phyloP scores from a whole-genome alignment of 2,329 filamentous ascomycete species.

The Emergomyces pasteurianus region DNA sequence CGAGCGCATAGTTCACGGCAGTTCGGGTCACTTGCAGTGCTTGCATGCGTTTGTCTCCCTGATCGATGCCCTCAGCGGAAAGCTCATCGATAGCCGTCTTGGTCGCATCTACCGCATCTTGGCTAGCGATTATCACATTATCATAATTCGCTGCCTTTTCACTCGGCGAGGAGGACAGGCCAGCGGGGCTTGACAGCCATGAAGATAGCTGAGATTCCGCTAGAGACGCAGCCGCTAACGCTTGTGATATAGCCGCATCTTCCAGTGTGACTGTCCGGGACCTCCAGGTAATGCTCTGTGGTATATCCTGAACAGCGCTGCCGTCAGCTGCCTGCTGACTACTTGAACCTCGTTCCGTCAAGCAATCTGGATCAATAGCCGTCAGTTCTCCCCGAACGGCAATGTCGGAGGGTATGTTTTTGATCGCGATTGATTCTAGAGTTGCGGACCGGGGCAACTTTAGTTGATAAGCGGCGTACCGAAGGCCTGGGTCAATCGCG shows the following conservation, averaged over 20 bases:
- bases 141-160: conserved; percentile 83
- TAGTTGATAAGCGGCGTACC: conserved; percentile 87
- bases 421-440: conserved; percentile 64
- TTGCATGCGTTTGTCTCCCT: conserved; percentile 79
- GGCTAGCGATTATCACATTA: conserved; percentile 74
- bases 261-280: conserved; percentile 76
- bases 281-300: conserved; percentile 74
- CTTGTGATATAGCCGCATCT: conserved; percentile 80
- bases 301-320: conserved; percentile 40
- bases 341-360: conserved; percentile 47
- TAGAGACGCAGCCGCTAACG: conserved; percentile 56
- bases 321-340: conserved; percentile 36
- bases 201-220: conserved; percentile 41
- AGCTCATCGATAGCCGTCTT: conserved; percentile 90
- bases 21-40: conserved; percentile 84
- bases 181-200: conserved; percentile 33
- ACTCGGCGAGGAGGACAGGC: conserved; percentile 30
- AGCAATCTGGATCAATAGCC: conserved; percentile 54
- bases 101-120: conserved; percentile 87
- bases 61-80: conserved; percentile 66
- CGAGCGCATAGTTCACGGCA: conserved; percentile 84
- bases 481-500: conserved; percentile 83
- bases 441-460: conserved; percentile 77
- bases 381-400: conserved; percentile 56
- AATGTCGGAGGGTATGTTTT: conserved; percentile 57